These are phyloP conservation scores for Echinochloa phyllopogon DNA, from an alignment of 176 grass and related monocot species.

Conservation along the genomic window DNA sequence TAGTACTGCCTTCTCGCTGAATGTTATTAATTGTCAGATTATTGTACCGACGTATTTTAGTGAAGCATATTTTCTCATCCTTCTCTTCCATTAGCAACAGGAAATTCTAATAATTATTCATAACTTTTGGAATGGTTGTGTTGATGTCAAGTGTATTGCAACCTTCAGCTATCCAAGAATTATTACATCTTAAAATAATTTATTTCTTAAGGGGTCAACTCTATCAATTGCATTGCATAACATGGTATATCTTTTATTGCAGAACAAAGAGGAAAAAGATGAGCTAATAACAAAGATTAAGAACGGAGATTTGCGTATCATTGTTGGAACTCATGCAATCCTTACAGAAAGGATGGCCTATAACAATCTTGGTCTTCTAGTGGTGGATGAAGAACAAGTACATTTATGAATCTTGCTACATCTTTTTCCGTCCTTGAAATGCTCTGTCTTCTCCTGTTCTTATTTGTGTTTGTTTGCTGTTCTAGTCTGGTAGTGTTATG, in stretches of 20 bases:
- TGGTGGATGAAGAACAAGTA: conserved; percentile 97
- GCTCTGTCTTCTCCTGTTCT: conserved; percentile 11
- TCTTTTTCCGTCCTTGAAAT: conserved; percentile 24
- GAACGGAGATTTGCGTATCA: conserved; percentile 73
- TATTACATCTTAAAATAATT: neutral
- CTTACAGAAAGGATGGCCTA: conserved; percentile 81
- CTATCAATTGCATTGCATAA: conserved; percentile 28
- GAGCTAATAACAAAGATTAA: conserved; percentile 70
- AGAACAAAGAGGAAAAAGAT: conserved; percentile 84
- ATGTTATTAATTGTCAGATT: conserved; percentile 3
- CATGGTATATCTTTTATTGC: conserved; percentile 39
- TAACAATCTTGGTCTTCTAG: conserved; percentile 89
- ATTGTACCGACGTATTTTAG: neutral
- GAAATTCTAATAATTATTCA: conserved; percentile 13
- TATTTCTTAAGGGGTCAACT: conserved; percentile 22
- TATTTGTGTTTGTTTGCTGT: conserved; percentile 23
- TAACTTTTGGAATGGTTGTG: conserved; percentile 20
- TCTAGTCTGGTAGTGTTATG: neutral
- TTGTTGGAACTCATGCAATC: conserved; percentile 94
- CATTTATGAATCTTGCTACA: conserved; percentile 5
- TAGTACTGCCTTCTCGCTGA: neutral
- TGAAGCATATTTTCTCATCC: neutral
- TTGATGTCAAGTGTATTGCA: conserved; percentile 13
- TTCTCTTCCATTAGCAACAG: neutral
- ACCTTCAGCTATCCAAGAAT: neutral